phyloP scores from a whole-genome alignment of 164 flowering plant species.

The Annona cherimola region DNA sequence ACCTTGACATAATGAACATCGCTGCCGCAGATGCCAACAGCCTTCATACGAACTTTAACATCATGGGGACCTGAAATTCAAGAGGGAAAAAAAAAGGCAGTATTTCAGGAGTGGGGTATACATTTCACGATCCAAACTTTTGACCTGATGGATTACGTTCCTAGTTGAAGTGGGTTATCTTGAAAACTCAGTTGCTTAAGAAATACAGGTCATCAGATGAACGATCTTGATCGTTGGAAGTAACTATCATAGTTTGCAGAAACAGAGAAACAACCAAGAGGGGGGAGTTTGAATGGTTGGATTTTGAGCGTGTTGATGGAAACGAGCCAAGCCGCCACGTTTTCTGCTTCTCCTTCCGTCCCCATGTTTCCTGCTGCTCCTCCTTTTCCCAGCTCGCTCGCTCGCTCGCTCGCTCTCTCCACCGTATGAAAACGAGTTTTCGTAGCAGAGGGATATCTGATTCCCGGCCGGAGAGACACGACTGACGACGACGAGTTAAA shows the following conservation, averaged over 20 bases:
- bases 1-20: conserved; percentile 96
- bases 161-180: background rate
- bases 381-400: conserved; percentile 8
- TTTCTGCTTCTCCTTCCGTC: conserved; percentile 38
- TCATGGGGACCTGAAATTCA: conserved; percentile 57
- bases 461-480: too few species aligned
- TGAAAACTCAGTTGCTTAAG: background rate
- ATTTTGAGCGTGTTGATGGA: conserved; percentile 73
- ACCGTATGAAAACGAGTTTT: too few species aligned
- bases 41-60: conserved; percentile 86
- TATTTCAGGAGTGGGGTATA: background rate
- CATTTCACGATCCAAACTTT: background rate
- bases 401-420: background rate
- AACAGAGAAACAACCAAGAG: conserved; percentile 46
- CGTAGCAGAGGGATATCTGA: too few species aligned
- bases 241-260: background rate
- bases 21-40: conserved; percentile 98
- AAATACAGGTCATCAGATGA: background rate
- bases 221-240: background rate
- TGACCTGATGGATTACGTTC: background rate
- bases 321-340: conserved; percentile 97
- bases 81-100: background rate
- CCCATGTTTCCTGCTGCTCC: conserved; percentile 52
- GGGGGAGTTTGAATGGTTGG: conserved; percentile 80
- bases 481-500: too few species aligned